phyloP scores from a whole-genome alignment of 2,329 filamentous ascomycete species.

The Emergomyces pasteurianus region DNA sequence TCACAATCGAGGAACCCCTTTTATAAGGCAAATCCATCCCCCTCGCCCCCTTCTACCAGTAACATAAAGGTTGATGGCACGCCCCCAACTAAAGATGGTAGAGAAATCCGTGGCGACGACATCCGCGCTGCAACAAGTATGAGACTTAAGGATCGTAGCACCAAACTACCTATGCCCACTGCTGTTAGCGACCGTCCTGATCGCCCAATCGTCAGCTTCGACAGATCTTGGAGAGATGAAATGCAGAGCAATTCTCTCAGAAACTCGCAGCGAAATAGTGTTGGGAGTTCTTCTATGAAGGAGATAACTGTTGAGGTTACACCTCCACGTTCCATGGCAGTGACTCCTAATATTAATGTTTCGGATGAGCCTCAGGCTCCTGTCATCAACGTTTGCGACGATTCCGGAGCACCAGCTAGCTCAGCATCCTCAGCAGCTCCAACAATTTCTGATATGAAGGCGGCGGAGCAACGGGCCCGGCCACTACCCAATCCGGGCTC shows the following conservation, averaged over 20 bases:
- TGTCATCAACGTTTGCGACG: constrained; percentile 2
- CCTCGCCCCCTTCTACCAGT: constrained; percentile 21
- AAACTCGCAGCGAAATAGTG: constrained; percentile 12
- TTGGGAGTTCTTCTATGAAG: constrained; percentile 3
- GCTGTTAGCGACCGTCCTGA: constrained; percentile 83
- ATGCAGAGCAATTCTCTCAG: constrained; percentile 19
- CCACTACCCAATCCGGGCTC: constrained; percentile 13
- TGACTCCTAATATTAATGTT: constrained; percentile 39
- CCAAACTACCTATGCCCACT: constrained; percentile 75
- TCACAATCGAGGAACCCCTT: constrained; percentile 68
- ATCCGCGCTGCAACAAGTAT: constrained; percentile 86
- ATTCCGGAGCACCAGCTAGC: constrained; percentile 11
- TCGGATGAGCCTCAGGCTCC: constrained; percentile 28
- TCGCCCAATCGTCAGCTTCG: constrained; percentile 94
- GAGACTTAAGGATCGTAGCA: constrained; percentile 71
- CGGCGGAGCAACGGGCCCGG: constrained; percentile 9
- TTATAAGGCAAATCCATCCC: constrained; percentile 57
- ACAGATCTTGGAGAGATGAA: constrained; percentile 59
- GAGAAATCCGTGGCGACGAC: constrained; percentile 76
- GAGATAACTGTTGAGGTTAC: constrained; percentile 6
- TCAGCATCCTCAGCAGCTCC: constrained; percentile 13
- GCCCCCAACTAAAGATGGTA: constrained; percentile 57
- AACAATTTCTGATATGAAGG: constrained; percentile 19
- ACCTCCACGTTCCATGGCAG: constrained; percentile 8
- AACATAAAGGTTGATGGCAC: constrained; percentile 26